phyloP scores from a whole-genome alignment of 257 asterid species.

The Solanum peruvianum region DNA sequence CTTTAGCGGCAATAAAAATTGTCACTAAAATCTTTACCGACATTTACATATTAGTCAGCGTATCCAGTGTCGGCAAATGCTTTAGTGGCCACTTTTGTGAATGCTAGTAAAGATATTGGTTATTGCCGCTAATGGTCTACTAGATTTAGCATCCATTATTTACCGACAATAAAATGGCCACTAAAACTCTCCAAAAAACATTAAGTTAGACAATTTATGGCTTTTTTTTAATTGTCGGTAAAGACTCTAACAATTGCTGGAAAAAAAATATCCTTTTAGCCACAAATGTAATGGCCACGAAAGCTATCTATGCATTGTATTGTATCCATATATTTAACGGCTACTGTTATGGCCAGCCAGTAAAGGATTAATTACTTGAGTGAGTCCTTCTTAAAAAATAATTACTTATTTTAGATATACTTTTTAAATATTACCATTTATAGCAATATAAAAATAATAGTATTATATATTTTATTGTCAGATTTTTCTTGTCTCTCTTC shows the following conservation, averaged over 20 bases:
- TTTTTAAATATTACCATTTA: too few species aligned
- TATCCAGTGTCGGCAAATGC: neutral
- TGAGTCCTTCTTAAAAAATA: too few species aligned
- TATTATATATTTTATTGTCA: too few species aligned
- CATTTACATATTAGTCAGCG: neutral
- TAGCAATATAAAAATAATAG: too few species aligned
- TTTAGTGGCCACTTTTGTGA: neutral
- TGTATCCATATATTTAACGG: too few species aligned
- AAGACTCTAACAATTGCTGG: neutral
- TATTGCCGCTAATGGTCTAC: neutral
- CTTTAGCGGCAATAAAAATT: neutral
- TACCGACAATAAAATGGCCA: neutral
- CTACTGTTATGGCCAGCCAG: too few species aligned
- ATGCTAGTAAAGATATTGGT: neutral
- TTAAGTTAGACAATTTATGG: neutral
- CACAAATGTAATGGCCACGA: too few species aligned
- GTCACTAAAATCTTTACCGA: neutral
- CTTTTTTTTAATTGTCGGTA: neutral
- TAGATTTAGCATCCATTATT: neutral
- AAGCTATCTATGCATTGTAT: too few species aligned
- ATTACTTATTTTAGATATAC: too few species aligned
- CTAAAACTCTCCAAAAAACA: neutral
- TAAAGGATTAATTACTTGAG: too few species aligned
- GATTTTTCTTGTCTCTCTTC: too few species aligned
- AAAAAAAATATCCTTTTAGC: neutral